Conservation (phyloP, 257 asterid genomes). For the Henckelia pumila region DNA sequence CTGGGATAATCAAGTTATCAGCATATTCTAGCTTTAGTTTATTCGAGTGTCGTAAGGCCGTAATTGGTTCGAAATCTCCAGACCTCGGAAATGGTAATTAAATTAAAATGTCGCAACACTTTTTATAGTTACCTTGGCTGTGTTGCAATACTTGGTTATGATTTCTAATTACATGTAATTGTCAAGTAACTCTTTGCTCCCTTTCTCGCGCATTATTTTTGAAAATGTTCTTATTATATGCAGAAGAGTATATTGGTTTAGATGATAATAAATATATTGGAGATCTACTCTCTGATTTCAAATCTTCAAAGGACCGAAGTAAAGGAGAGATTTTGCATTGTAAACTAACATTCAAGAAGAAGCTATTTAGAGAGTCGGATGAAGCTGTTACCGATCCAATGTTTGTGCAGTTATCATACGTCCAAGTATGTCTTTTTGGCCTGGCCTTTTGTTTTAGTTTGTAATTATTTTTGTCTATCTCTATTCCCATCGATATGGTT, state of each 20-base stretch:
- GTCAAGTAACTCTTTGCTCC: constrained; percentile 10
- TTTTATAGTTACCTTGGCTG: neutral
- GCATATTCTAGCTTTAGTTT: constrained; percentile 88
- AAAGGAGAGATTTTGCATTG: constrained; percentile 95
- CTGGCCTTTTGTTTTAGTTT: constrained; percentile 1
- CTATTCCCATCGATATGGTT: constrained; percentile 1
- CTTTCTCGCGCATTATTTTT: constrained; percentile 14
- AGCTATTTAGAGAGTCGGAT: constrained; percentile 94
- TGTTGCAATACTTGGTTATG: constrained; percentile 7
- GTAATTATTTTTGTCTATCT: neutral
- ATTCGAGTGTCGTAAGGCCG: constrained; percentile 92
- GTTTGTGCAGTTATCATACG: constrained; percentile 93
- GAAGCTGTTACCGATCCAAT: constrained; percentile 88
- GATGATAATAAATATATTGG: constrained; percentile 96
- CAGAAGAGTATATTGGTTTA: constrained; percentile 87
- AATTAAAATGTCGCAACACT: neutral
- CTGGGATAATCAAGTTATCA: constrained; percentile 87
- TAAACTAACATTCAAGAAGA: constrained; percentile 82
- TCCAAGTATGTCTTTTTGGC: constrained; percentile 63
- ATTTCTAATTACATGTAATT: constrained; percentile 15
- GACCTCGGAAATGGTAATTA: constrained; percentile 84
- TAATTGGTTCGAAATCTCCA: constrained; percentile 79
- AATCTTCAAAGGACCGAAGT: constrained; percentile 88
- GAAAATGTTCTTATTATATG: constrained; percentile 21
- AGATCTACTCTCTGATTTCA: constrained; percentile 91